Percentiles rank a stretch among this genome's conserved stretches.
Evolutionary conservation across 139 green algal species (phyloP).

Genomic region (Nannochloris sp.): DNA sequence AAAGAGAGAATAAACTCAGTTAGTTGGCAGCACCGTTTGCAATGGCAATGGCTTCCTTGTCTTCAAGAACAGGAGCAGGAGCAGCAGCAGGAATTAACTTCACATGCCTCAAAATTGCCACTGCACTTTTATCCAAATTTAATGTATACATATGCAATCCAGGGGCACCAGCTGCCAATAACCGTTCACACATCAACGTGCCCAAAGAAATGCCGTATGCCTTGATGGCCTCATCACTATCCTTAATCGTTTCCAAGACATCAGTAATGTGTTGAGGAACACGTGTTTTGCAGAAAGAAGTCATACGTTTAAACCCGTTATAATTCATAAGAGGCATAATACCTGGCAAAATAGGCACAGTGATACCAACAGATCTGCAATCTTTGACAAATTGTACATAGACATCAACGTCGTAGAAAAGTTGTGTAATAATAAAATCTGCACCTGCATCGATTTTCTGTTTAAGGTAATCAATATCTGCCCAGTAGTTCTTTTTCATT

Average conservation of each 20-base stretch:
- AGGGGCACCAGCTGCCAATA: constrained; percentile 64
- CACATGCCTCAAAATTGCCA: constrained; percentile 77
- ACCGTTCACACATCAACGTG: constrained; percentile 78
- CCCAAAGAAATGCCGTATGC: constrained; percentile 83
- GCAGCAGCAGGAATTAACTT: constrained; percentile 66
- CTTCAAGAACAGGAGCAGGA: too few species aligned
- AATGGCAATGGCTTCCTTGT: too few species aligned
- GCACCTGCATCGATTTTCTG: constrained; percentile 91
- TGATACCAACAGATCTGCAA: constrained; percentile 75
- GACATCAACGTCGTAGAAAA: constrained; percentile 90
- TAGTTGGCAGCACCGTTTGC: too few species aligned
- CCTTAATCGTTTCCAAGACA: constrained; percentile 85
- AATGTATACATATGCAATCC: constrained; percentile 96
- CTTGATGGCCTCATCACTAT: constrained; percentile 85
- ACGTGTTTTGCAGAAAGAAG: constrained; percentile 91
- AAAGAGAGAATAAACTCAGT: constrained; percentile 1
- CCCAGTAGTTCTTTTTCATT: constrained; percentile 80
- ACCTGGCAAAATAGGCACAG: constrained; percentile 84
- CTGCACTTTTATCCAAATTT: constrained; percentile 73
- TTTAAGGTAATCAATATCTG: constrained; percentile 90
- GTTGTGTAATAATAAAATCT: constrained; percentile 92
- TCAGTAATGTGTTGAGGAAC: constrained; percentile 71
- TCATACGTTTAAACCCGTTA: constrained; percentile 97
- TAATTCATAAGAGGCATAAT: constrained; percentile 98
- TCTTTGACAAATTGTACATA: constrained; percentile 81